Conservation (phyloP, 2,329 filamentous ascomycete genomes). For the Ceratocystis huliohia region DNA sequence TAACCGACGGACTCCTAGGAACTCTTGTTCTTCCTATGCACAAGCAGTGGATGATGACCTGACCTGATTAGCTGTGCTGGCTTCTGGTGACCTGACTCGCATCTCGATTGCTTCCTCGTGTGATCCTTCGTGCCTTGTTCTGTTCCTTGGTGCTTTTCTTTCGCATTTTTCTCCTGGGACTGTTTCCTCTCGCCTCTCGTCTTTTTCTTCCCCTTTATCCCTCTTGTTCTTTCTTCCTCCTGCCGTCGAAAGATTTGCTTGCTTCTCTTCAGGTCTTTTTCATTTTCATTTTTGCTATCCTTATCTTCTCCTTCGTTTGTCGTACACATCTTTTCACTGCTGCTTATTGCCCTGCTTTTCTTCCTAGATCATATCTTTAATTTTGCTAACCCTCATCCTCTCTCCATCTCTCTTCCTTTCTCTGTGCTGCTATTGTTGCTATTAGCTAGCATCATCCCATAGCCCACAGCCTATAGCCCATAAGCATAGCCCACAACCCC, state of each 20-base stretch:
- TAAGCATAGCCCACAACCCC: not conserved
- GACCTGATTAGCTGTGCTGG: not conserved
- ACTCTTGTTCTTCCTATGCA: not conserved
- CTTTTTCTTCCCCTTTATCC: not conserved
- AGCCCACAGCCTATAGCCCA: not conserved
- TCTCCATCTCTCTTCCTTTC: not conserved
- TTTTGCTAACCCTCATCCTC: not conserved
- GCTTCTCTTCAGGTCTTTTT: not conserved
- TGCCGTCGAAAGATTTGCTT: not conserved
- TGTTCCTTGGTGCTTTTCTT: not conserved
- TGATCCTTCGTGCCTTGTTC: constrained; percentile 11
- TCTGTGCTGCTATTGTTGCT: not conserved
- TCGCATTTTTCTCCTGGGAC: not conserved
- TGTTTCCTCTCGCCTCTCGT: not conserved
- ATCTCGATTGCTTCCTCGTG: constrained; percentile 5
- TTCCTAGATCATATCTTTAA: not conserved
- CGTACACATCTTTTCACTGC: not conserved
- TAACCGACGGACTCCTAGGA: too few relatives aligned
- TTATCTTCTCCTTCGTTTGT: not conserved
- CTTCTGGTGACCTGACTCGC: not conserved
- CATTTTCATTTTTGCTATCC: not conserved
- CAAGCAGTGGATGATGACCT: not conserved
- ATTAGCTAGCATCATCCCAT: not conserved
- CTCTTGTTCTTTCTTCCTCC: not conserved
- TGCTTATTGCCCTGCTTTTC: not conserved